Evolutionary conservation across 2,329 filamentous ascomycete species (phyloP).

Genomic region (Chaetomiaceae sp.): DNA sequence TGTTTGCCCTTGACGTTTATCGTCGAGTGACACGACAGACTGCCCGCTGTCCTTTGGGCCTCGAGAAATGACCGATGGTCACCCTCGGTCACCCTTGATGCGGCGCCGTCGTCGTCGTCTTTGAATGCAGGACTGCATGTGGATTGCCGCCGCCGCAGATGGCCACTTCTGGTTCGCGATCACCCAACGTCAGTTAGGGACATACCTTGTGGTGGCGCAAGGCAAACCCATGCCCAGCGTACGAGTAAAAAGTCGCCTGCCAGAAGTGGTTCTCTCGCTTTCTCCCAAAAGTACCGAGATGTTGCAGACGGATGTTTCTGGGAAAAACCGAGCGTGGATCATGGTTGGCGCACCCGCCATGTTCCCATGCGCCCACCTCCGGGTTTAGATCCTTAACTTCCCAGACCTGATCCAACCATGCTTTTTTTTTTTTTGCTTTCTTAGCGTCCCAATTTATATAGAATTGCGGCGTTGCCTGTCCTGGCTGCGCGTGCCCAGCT

Average conservation of each 20-base stretch:
- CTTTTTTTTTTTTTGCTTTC: not conserved
- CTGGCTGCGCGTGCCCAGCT: not conserved
- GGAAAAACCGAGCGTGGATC: not conserved
- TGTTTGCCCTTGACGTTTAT: not conserved
- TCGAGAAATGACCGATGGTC: no score
- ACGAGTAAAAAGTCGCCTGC: no score
- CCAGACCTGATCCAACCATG: not conserved
- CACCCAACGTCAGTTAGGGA: no score
- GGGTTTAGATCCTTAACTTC: not conserved
- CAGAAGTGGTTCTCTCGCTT: not conserved
- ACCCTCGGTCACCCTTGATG: no score
- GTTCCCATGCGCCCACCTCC: no score
- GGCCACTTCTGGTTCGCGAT: no score
- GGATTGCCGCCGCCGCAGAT: no score
- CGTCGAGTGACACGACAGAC: no score
- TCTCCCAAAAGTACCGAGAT: not conserved
- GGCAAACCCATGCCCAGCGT: not conserved
- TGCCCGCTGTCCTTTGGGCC: no score
- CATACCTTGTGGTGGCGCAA: not conserved
- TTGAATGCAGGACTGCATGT: no score
- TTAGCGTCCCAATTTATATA: constrained; percentile 3
- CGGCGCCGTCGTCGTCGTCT: no score
- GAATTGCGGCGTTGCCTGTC: not conserved
- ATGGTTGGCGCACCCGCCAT: constrained; percentile 5
- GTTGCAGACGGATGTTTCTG: not conserved